Evolutionary conservation across 148 eudicot genomes (phyloP).

Genomic region (Dianthus caryophyllus): DNA sequence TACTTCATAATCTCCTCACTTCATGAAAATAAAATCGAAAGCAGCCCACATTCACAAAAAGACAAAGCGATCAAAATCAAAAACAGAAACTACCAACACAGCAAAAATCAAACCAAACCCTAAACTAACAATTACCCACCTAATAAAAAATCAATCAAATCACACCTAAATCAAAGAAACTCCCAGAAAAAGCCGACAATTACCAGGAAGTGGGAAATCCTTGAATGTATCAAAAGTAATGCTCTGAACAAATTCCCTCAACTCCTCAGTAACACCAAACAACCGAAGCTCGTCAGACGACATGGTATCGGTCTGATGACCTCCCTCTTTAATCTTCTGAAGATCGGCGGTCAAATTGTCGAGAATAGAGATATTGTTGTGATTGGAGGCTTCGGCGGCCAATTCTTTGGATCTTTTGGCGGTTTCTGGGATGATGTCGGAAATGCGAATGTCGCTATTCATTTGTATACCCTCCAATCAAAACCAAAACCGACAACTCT

Average conservation of each 20-base stretch:
- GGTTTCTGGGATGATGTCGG: slow-evolving; percentile 62
- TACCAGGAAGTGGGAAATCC: slow-evolving; percentile 78
- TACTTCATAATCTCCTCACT: no score
- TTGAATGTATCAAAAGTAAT: slow-evolving; percentile 58
- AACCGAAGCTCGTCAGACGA: slow-evolving; percentile 45
- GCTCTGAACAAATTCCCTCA: slow-evolving; percentile 78
- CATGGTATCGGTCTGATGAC: slow-evolving; percentile 8
- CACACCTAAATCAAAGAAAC: no score
- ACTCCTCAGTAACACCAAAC: slow-evolving; percentile 81
- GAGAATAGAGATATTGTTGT: slow-evolving; percentile 46
- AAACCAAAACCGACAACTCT: no score
- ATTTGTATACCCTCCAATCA: no score
- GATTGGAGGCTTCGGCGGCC: slow-evolving; percentile 64
- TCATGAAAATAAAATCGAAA: no score
- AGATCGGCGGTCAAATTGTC: slow-evolving; percentile 30
- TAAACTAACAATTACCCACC: no score
- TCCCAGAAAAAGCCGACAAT: background rate
- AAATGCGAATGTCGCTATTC: slow-evolving; percentile 34
- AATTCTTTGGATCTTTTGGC: slow-evolving; percentile 49
- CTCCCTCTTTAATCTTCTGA: no score
- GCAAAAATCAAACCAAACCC: no score
- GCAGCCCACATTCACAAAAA: no score
- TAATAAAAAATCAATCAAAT: no score
- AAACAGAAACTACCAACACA: no score
- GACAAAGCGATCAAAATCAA: no score